Percentiles rank a stretch among this genome's conserved stretches.
phyloP scores from a whole-genome alignment of 352 stramenopile genomes.

The Globisporangium iwayamae region DNA sequence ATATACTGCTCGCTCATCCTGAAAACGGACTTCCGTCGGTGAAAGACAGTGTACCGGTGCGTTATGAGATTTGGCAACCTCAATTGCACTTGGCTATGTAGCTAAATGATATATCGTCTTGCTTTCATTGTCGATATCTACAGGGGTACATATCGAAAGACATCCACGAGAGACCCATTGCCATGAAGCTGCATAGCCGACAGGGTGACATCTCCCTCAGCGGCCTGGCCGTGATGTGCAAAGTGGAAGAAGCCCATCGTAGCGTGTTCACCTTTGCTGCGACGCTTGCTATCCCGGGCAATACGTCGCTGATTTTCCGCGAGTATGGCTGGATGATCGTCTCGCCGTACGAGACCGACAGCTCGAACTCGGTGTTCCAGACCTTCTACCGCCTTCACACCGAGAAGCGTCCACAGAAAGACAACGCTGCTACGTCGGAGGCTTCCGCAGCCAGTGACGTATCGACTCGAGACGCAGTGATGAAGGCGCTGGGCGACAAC shows the following conservation, averaged over 20 bases:
- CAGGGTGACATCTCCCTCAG: constrained; percentile 4
- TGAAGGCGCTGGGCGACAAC: constrained; percentile 12
- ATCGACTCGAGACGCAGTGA: background rate
- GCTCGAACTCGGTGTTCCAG: constrained; percentile 1
- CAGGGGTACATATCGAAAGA: background rate
- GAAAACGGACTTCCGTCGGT: background rate
- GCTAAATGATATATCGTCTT: background rate
- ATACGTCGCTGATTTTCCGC: constrained; percentile 7
- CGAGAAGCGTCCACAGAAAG: constrained; percentile 1
- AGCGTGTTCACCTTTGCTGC: constrained; percentile 15
- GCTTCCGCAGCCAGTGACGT: background rate
- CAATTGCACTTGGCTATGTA: background rate
- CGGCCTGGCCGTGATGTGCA: constrained; percentile 8
- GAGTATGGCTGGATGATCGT: constrained; percentile 16
- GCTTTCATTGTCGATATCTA: background rate
- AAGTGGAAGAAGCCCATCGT: constrained; percentile 10
- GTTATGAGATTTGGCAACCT: background rate
- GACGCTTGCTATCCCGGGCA: constrained; percentile 7
- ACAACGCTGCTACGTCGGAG: background rate
- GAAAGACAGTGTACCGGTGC: background rate
- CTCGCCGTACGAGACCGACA: background rate
- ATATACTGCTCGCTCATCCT: background rate
- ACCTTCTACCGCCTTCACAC: constrained; percentile 13
- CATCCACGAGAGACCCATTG: background rate
- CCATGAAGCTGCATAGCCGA: constrained; percentile 1